Conservation (phyloP, 257 asterid genomes). For the Penstemon newberryi region DNA sequence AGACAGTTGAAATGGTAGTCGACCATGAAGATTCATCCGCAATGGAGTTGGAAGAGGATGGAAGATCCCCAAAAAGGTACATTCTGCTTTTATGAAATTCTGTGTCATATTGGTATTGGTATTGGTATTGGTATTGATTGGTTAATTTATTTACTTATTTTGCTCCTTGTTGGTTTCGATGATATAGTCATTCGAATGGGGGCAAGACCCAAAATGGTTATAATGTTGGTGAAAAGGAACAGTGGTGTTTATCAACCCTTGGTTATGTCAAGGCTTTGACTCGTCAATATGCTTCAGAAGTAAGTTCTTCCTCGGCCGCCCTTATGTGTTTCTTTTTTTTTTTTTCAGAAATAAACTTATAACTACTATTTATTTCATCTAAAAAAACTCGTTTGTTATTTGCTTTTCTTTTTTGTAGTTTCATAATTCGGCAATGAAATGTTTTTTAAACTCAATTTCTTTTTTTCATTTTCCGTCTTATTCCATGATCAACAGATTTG, state of each 20-base stretch:
- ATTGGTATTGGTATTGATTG: constrained; percentile 2
- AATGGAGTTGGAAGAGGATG: constrained; percentile 71
- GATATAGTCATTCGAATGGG: constrained; percentile 50
- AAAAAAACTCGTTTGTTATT: not conserved
- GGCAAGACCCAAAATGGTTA: constrained; percentile 46
- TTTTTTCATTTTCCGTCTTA: not conserved
- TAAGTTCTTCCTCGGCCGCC: constrained; percentile 32
- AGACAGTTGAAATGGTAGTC: constrained; percentile 75
- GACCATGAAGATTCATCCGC: constrained; percentile 70
- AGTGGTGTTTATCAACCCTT: constrained; percentile 93
- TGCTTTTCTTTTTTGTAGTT: not conserved
- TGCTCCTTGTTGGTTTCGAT: constrained; percentile 23
- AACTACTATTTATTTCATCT: too few species aligned
- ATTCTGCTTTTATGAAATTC: constrained; percentile 2
- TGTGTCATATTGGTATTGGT: not conserved
- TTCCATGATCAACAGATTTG: constrained; percentile 60
- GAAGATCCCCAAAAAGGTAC: constrained; percentile 62
- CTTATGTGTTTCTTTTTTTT: not conserved
- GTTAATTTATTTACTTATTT: constrained; percentile 1
- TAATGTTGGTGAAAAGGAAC: constrained; percentile 79
- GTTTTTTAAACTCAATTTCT: not conserved
- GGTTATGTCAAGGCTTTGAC: constrained; percentile 92
- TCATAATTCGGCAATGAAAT: not conserved
- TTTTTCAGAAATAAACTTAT: not conserved
- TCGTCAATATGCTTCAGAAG: constrained; percentile 93